Base-by-base conservation (phyloP, 1,139 yeast genomes). In the Groenewaldozyma auringiensis region DNA sequence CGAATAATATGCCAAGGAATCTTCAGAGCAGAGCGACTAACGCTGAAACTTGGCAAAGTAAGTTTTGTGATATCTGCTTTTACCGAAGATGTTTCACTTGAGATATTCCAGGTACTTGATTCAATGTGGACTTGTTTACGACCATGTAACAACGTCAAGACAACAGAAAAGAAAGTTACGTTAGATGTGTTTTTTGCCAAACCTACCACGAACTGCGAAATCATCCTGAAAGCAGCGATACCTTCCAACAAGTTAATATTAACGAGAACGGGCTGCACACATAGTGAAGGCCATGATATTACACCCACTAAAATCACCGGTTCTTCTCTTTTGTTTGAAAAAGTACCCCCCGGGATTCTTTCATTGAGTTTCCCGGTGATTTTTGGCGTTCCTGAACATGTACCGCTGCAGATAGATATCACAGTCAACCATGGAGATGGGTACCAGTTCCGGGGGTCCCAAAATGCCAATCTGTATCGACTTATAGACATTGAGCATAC, bases 1-100 rank as follows among this genome's bases (percentile, higher is more conserved):
- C 45, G 51, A 22, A 50, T 49, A 20, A 51, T 57, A 34, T 43
- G 52, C n/a, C 51, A 51, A 21, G 68, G 67, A 2, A 40, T 50
- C 1, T 63, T 63, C 49, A 50, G 50, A 8, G 29, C 29, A 25
- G 9, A 11, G 40, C 61, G 11, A 47, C 56, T 2, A 47, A 53
- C 3, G 42, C 64, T 9, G 50, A 50, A 3, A 53, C 62, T 2
- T 46, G 48, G 2, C 43, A 49, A 39, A 64, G 53, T 3, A 59
- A 49, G 44, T 57, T 53, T 22, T 48, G 56, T 58, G 42, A 48
- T 45, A n/a, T 59, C 59, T 50, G 57, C 51, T 2, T 59, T 62
- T 42, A 35, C 37, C 0, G 43, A 48, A 13, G 48, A 52, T 3
- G 34, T 49, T 18, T 31, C 51, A 13, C 42, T 59, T 11, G 52